A percentile compares a stretch with the other conserved stretches of the same genome.
phyloP scores from a whole-genome alignment of 1,284 basidiomycete genomes.

The Trametes polyzona region DNA sequence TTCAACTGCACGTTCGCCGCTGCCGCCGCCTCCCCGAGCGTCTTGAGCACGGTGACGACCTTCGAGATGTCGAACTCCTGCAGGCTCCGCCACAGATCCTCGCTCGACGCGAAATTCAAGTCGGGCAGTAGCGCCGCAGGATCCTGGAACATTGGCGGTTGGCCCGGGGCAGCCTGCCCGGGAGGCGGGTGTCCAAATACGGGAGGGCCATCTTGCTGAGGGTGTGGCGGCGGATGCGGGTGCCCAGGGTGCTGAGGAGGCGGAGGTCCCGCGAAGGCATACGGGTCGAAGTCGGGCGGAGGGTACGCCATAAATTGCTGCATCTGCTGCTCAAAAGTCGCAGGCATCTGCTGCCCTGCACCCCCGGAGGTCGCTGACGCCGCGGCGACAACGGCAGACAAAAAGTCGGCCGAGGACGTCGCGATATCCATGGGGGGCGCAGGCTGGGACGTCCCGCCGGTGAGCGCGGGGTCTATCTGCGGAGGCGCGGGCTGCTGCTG shows the following conservation, averaged over 20 bases:
- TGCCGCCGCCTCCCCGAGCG: slow-evolving; percentile 59
- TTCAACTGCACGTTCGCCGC: slow-evolving; percentile 45
- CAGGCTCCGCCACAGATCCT: slow-evolving; percentile 70
- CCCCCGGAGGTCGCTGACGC: slow-evolving; percentile 34
- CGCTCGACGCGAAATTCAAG: slow-evolving; percentile 62
- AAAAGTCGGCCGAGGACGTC: slow-evolving; percentile 50
- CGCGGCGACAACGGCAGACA: slow-evolving; percentile 47
- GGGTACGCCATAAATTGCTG: slow-evolving; percentile 28
- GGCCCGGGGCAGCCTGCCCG: slow-evolving; percentile 12
- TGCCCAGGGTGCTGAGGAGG: slow-evolving; percentile 1
- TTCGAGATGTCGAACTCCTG: slow-evolving; percentile 74
- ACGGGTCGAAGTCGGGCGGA: slow-evolving; percentile 27
- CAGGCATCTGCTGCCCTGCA: slow-evolving; percentile 11
- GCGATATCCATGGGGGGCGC: slow-evolving; percentile 19
- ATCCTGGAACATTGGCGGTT: slow-evolving; percentile 37
- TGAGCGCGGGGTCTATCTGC: slow-evolving; percentile 16
- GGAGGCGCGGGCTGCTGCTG: slow-evolving; percentile 30
- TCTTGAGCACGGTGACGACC: slow-evolving; percentile 65
- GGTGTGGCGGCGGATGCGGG: slow-evolving; percentile 29
- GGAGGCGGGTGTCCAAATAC: slow-evolving; percentile 33
- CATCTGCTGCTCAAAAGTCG: slow-evolving; percentile 25
- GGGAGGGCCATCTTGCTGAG: slow-evolving; percentile 12
- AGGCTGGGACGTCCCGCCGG: neutral
- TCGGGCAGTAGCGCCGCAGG: slow-evolving; percentile 43
- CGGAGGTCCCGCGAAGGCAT: slow-evolving; percentile 23